Conservation (phyloP, 495 filamentous ascomycete genomes). For the Mytilinidion resinicola region DNA sequence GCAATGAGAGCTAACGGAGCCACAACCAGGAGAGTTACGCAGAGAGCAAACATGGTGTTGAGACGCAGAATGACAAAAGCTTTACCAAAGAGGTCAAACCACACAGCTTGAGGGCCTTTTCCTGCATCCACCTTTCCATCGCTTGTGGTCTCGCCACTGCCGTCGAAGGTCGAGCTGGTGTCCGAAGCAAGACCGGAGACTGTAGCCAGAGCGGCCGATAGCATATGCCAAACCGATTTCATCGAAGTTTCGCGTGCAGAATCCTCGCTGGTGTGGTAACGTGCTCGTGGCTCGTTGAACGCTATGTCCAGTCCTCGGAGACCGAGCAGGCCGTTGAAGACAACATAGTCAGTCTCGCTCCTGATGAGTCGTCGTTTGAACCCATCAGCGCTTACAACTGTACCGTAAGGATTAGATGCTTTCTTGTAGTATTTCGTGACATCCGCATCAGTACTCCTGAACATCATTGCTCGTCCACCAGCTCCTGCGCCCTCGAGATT, state of each 20-base stretch:
- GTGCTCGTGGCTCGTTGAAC: constrained; percentile 75
- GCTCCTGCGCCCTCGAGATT: constrained; percentile 95
- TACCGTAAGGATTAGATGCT: constrained; percentile 71
- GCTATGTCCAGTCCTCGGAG: constrained; percentile 87
- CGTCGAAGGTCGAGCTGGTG: constrained; percentile 62
- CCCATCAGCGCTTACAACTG: constrained; percentile 72
- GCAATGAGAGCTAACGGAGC: constrained; percentile 64
- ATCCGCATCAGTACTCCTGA: constrained; percentile 80
- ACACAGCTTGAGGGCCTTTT: constrained; percentile 66
- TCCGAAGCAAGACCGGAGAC: constrained; percentile 64
- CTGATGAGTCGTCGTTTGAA: constrained; percentile 71
- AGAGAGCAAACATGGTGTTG: constrained; percentile 79
- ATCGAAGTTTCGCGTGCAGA: constrained; percentile 59
- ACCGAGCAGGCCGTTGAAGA: constrained; percentile 74
- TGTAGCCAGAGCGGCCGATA: constrained; percentile 70
- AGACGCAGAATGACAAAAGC: constrained; percentile 72
- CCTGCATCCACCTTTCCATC: constrained; percentile 64
- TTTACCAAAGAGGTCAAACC: constrained; percentile 89
- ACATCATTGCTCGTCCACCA: constrained; percentile 79
- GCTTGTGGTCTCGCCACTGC: constrained; percentile 38
- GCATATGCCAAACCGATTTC: constrained; percentile 88
- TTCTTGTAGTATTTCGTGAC: constrained; percentile 72
- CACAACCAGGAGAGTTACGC: constrained; percentile 71
- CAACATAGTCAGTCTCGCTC: constrained; percentile 83
- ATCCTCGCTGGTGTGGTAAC: constrained; percentile 91